Conservation (phyloP, 306 rosid species). For the Delonix regia region DNA sequence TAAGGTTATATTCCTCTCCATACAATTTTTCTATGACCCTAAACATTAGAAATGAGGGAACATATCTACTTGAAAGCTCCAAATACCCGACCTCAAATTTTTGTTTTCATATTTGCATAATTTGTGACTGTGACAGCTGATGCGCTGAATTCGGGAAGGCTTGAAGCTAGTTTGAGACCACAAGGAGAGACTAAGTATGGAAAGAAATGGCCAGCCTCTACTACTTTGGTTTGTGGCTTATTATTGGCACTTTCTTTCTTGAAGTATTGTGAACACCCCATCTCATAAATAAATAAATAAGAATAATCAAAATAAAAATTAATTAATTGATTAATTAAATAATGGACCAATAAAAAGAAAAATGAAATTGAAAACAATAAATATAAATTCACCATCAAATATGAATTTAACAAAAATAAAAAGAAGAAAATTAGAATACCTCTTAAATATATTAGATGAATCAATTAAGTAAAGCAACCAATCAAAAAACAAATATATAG, state of each 20-base stretch:
- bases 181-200: conserved; percentile 53
- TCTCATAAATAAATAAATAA: too few species aligned
- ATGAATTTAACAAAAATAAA: too few species aligned
- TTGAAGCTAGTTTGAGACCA: conserved; percentile 71
- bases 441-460: too few species aligned
- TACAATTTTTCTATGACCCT: background rate
- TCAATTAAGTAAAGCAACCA: too few species aligned
- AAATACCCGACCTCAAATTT: background rate
- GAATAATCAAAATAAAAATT: too few species aligned
- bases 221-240: conserved; percentile 60
- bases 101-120: background rate
- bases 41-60: background rate
- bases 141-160: conserved; percentile 65
- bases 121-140: conserved; percentile 51
- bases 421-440: too few species aligned
- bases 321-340: too few species aligned
- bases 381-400: too few species aligned
- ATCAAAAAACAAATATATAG: too few species aligned
- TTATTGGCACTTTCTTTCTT: conserved; percentile 63
- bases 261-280: too few species aligned
- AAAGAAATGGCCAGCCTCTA: conserved; percentile 73
- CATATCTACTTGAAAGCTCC: background rate
- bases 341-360: too few species aligned
- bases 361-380: too few species aligned
- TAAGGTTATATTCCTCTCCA: background rate